phyloP scores from a whole-genome alignment of 164 flowering plant genomes.

The Magnolia officinalis region DNA sequence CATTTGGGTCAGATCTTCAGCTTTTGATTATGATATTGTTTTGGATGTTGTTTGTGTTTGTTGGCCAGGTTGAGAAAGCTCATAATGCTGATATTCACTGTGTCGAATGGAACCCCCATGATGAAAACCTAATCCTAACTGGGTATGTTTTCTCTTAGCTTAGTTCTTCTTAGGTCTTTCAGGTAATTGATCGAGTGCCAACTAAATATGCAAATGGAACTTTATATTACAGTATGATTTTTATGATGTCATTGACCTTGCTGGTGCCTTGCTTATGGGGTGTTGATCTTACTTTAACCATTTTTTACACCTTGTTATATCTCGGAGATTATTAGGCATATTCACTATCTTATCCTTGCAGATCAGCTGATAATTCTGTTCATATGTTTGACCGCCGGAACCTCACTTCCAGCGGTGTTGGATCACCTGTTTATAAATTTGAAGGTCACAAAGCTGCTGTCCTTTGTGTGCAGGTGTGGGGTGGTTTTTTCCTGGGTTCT shows the following conservation, averaged over 20 bases:
- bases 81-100: constrained; percentile 95
- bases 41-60: constrained; percentile 11
- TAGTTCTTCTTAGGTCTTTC: neutral
- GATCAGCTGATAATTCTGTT: constrained; percentile 96
- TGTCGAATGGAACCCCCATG: constrained; percentile 98
- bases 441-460: constrained; percentile 88
- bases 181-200: neutral
- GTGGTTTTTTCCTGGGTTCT: neutral
- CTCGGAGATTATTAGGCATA: neutral
- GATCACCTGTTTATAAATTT: constrained; percentile 74
- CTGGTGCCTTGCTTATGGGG: too few species aligned
- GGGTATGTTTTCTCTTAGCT: constrained; percentile 47
- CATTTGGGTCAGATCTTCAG: neutral
- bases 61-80: constrained; percentile 83
- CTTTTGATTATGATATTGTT: constrained; percentile 2
- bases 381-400: constrained; percentile 92
- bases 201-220: neutral
- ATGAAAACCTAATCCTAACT: constrained; percentile 76
- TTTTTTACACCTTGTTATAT: too few species aligned
- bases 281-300: too few species aligned
- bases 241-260: neutral
- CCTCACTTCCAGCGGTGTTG: constrained; percentile 68
- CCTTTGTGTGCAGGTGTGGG: constrained; percentile 77
- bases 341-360: constrained; percentile 19
- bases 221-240: neutral